phyloP scores from a whole-genome alignment of 257 asterid genomes.

The Schizonepeta tenuifolia region DNA sequence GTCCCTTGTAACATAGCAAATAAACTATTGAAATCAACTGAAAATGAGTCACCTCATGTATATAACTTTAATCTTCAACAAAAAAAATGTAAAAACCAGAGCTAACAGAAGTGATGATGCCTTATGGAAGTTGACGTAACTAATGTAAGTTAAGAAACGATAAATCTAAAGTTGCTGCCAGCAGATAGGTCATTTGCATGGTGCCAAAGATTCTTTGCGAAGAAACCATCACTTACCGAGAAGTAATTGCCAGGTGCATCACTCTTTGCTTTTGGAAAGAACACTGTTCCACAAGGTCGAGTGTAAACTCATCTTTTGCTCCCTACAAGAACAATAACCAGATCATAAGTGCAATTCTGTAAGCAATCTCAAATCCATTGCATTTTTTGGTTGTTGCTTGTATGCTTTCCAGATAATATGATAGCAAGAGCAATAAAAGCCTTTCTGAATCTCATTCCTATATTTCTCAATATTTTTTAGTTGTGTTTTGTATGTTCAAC shows the following conservation, averaged over 20 bases:
- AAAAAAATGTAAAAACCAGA: constrained; percentile 14
- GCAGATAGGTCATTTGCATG: not conserved
- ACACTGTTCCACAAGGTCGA: constrained; percentile 91
- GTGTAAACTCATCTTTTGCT: constrained; percentile 95
- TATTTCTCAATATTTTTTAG: not conserved
- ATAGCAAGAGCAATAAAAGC: not conserved
- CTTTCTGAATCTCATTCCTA: constrained; percentile 1
- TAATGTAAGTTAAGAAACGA: not conserved
- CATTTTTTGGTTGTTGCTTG: constrained; percentile 2
- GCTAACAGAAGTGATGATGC: not conserved
- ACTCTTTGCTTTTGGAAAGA: constrained; percentile 82
- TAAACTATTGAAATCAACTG: constrained; percentile 10
- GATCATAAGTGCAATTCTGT: constrained; percentile 7
- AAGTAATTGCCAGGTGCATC: constrained; percentile 83
- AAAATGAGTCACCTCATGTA: constrained; percentile 11
- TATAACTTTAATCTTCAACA: not conserved
- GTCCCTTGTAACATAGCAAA: constrained; percentile 16
- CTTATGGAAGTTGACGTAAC: constrained; percentile 1
- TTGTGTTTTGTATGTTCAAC: not conserved
- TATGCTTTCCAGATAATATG: not conserved
- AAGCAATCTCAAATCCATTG: constrained; percentile 19
- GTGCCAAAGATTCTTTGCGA: constrained; percentile 11
- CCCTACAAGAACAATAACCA: constrained; percentile 51
- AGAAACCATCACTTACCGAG: constrained; percentile 57
- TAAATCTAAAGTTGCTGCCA: not conserved